These are phyloP conservation scores for Arabis hirsuta DNA, from an alignment of 345 rosid species.

Conservation along the genomic window DNA sequence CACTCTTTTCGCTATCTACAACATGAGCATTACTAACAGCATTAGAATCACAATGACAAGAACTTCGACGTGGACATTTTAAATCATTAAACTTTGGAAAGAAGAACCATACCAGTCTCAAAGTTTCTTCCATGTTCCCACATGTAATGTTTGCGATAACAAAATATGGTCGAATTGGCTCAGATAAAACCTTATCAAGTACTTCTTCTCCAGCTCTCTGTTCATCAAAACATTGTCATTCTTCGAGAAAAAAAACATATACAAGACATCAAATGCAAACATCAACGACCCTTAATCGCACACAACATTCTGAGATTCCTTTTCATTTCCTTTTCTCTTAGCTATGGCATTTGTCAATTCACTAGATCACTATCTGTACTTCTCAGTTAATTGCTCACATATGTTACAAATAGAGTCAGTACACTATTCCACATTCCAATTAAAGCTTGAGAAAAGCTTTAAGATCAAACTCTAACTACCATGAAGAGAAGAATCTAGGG, in stretches of 20 bases:
- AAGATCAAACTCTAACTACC: background rate
- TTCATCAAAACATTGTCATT: slow-evolving; percentile 8
- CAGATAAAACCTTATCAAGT: slow-evolving; percentile 59
- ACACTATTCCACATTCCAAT: background rate
- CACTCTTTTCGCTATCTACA: slow-evolving; percentile 53
- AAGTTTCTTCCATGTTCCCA: slow-evolving; percentile 44
- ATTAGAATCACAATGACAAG: background rate
- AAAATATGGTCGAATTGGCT: slow-evolving; percentile 71
- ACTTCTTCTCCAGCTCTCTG: slow-evolving; percentile 66
- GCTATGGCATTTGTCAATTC: background rate
- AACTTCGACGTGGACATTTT: background rate
- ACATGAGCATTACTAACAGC: background rate
- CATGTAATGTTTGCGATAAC: slow-evolving; percentile 52
- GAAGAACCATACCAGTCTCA: slow-evolving; percentile 23
- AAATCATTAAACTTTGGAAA: background rate
- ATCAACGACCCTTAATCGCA: background rate
- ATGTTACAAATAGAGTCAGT: background rate
- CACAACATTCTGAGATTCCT: background rate
- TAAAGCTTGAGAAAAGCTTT: slow-evolving; percentile 4
- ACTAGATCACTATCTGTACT: background rate
- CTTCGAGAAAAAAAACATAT: background rate
- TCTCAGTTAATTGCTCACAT: background rate
- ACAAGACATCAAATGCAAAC: background rate
- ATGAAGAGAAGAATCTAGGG: background rate
- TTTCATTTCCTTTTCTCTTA: background rate